A percentile compares a stretch with the other conserved stretches of the same genome.
These are phyloP conservation scores for Myriosclerotinia scirpicola DNA, from an alignment of 2,329 filamentous ascomycete genomes.

Conservation along the genomic window DNA sequence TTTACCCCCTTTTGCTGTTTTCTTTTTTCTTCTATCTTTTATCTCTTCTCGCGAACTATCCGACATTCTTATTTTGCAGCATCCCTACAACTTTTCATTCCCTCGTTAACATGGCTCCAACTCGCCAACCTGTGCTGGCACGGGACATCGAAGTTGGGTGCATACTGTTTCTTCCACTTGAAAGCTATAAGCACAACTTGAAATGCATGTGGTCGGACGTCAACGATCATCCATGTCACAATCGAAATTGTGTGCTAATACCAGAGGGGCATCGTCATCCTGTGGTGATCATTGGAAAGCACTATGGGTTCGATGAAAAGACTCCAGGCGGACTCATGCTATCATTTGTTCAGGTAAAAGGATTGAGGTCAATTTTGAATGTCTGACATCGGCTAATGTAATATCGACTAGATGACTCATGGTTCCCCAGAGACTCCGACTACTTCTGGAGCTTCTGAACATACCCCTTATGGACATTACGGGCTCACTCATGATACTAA, in stretches of 20 bases:
- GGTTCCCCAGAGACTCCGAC: not conserved
- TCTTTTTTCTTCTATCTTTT: not conserved
- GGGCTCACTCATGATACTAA: fast-evolving
- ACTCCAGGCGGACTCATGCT: not conserved
- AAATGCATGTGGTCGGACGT: constrained; percentile 1
- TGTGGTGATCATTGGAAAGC: constrained; percentile 7
- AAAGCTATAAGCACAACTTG: not conserved
- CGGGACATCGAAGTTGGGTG: constrained; percentile 8
- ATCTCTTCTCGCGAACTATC: not conserved
- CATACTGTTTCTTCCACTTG: not conserved
- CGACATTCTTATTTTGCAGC: not conserved
- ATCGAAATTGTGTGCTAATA: not conserved
- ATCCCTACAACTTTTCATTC: not conserved
- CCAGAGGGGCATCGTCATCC: not conserved
- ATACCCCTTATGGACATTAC: not conserved
- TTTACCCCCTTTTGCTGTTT: not conserved
- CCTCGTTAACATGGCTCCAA: not conserved
- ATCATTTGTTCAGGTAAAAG: not conserved
- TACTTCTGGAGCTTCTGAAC: not conserved
- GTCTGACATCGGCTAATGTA: not conserved
- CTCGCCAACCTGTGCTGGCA: not conserved
- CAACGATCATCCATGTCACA: not conserved
- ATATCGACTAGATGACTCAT: constrained; percentile 1
- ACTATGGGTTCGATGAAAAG: not conserved
- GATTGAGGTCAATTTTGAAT: not conserved